Evolutionary conservation across 441 rosid genomes (phyloP), one percentile per base, ranked within the genome.

Genomic region (Croton laevigatus): DNA sequence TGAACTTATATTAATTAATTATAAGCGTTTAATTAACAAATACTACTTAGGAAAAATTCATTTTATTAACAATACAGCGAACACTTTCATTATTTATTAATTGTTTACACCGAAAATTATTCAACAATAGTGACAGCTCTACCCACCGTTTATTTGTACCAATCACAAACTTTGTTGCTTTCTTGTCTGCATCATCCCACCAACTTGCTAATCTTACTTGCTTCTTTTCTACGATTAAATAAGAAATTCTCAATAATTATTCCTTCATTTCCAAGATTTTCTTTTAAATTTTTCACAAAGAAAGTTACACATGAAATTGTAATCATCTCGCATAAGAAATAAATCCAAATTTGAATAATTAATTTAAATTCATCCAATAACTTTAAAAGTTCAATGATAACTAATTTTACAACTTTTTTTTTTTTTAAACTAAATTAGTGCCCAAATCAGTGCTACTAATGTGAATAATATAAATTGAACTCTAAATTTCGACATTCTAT

Each of bases 101-200:
- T 8, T 38, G 5, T 48, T 48, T 38, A 46, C 0, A 55, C 57
- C 0, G 5, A 12, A 19, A 20, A 36, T 17, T 36, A 59, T 59
- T 59, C 48, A 68, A 59, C 57, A 45, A 20, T 27, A 19, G 12
- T 19, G 32, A 16, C 64, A 60, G 36, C 44, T 57, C 60, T 61
- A 76, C 74, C 80, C 64, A 76, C 51, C 40, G 9, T 7, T 66
- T 69, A 8, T 23, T 54, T 74, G 67, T 57, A 66, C 75, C 78
- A 61, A 72, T 49, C 61, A 52, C 23, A 66, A 44, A 68, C 76
- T 72, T 62, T 48, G 77, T 72, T 69, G 81, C 76, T 79, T 42
- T 69, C 64, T 36, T 68, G 82, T 80, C 80, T 9, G n/a, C 76
- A 64, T 79, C 87, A 79, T 66, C 8, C 19, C 59, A 36, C 49